These are phyloP conservation scores for Chalaropsis ovoidea DNA, from an alignment of 2,329 filamentous ascomycete genomes.

Conservation along the genomic window DNA sequence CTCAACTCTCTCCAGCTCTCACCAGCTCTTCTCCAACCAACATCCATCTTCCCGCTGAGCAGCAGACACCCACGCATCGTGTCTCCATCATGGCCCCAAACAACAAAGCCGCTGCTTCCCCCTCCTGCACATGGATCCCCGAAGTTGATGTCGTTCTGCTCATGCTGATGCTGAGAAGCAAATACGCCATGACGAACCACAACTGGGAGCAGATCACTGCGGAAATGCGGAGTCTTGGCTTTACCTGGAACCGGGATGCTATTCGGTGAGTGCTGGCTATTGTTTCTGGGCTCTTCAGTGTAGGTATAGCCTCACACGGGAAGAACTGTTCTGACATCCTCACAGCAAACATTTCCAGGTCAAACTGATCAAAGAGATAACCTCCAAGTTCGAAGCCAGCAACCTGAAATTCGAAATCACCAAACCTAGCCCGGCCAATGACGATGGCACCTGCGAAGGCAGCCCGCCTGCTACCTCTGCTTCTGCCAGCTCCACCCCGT, in stretches of 20 bases:
- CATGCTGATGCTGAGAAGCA: conserved; percentile 11
- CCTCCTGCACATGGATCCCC: background rate
- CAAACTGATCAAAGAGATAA: background rate
- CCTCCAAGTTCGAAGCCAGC: background rate
- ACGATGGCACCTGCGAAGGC: background rate
- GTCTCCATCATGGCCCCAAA: background rate
- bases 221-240: background rate
- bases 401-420: background rate
- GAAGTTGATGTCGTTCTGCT: background rate
- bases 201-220: background rate
- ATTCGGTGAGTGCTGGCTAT: background rate
- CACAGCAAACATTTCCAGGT: conserved; percentile 3
- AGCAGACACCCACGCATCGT: background rate
- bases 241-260: background rate
- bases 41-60: too few species aligned
- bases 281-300: too few species aligned
- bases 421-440: background rate
- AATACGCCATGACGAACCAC: background rate
- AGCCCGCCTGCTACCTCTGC: background rate
- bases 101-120: background rate
- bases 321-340: too few species aligned
- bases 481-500: background rate
- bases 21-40: too few species aligned
- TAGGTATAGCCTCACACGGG: background rate
- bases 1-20: too few species aligned